Evolutionary conservation across 352 stramenopile species (phyloP).

Genomic region (Plasmopara halstedii): DNA sequence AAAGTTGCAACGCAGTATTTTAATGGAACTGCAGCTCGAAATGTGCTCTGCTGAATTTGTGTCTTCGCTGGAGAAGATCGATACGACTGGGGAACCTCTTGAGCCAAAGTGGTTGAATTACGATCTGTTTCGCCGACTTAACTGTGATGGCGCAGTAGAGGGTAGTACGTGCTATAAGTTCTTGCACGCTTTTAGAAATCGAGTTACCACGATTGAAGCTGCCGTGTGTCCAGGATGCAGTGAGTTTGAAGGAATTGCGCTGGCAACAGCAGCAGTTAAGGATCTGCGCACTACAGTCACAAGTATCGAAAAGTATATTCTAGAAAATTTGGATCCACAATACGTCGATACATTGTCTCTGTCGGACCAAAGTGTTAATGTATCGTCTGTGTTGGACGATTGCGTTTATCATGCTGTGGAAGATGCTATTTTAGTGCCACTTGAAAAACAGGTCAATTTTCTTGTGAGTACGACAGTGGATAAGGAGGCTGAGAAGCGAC

Average conservation of each 20-base stretch:
- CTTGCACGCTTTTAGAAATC: slow-evolving; percentile 63
- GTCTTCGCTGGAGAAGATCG: slow-evolving; percentile 63
- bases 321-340: slow-evolving; percentile 52
- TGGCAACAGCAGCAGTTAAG: slow-evolving; percentile 48
- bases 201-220: slow-evolving; percentile 55
- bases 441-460: slow-evolving; percentile 70
- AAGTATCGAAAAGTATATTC: slow-evolving; percentile 70
- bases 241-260: slow-evolving; percentile 38
- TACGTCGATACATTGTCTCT: slow-evolving; percentile 60
- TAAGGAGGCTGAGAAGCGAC: slow-evolving; percentile 34
- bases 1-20: slow-evolving; percentile 41
- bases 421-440: slow-evolving; percentile 66
- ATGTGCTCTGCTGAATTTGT: slow-evolving; percentile 77
- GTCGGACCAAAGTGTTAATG: slow-evolving; percentile 48
- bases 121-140: slow-evolving; percentile 67
- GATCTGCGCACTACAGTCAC: slow-evolving; percentile 64
- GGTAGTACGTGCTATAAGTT: slow-evolving; percentile 76
- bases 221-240: slow-evolving; percentile 46
- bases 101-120: slow-evolving; percentile 75
- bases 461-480: slow-evolving; percentile 63
- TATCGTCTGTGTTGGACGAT: slow-evolving; percentile 49
- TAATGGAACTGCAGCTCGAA: slow-evolving; percentile 59
- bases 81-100: slow-evolving; percentile 48
- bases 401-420: slow-evolving; percentile 66
- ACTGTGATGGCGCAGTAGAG: slow-evolving; percentile 53